Conservation (phyloP, 1,139 yeast species). For the Geotrichum bryndzae region DNA sequence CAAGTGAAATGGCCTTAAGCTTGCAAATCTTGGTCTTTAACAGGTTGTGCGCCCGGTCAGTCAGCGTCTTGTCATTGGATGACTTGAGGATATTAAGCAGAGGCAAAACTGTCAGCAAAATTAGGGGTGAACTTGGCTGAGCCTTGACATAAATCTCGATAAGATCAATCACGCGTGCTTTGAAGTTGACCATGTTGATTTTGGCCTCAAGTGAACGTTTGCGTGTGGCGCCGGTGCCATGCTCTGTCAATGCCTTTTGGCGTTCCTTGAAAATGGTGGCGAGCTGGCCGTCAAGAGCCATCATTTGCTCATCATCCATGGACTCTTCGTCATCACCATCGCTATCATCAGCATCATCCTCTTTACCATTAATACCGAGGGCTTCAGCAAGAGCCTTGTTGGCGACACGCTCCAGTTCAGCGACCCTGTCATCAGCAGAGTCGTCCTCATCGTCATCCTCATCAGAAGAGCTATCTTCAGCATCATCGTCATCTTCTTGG, state of each 20-base stretch:
- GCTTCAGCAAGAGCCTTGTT: constrained; percentile 73
- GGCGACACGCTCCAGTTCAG: constrained; percentile 53
- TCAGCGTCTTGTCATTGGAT: constrained; percentile 64
- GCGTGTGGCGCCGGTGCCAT: constrained; percentile 21
- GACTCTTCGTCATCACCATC: constrained; percentile 62
- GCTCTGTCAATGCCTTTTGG: constrained; percentile 23
- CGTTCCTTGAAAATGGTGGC: constrained; percentile 77
- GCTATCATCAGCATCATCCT: constrained; percentile 30
- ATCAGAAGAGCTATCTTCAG: constrained; percentile 30
- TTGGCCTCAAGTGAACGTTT: constrained; percentile 53
- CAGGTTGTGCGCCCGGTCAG: constrained; percentile 68
- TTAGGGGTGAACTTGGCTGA: constrained; percentile 41
- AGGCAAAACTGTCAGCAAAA: constrained; percentile 50
- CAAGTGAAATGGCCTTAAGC: constrained; percentile 33
- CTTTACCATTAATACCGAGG: constrained; percentile 44
- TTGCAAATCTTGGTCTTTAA: constrained; percentile 62
- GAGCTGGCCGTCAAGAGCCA: constrained; percentile 83
- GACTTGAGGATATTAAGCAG: constrained; percentile 54
- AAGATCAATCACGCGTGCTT: constrained; percentile 70
- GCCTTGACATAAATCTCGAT: constrained; percentile 54
- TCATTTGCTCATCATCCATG: constrained; percentile 96
- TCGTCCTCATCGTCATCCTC: constrained; percentile 23
- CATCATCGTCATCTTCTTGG: constrained; percentile 23
- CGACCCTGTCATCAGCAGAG: constrained; percentile 8
- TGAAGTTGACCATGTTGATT: constrained; percentile 70